phyloP scores from a whole-genome alignment of 176 grass and related monocot genomes.

The sorghum (Sorghum bicolor) region DNA sequence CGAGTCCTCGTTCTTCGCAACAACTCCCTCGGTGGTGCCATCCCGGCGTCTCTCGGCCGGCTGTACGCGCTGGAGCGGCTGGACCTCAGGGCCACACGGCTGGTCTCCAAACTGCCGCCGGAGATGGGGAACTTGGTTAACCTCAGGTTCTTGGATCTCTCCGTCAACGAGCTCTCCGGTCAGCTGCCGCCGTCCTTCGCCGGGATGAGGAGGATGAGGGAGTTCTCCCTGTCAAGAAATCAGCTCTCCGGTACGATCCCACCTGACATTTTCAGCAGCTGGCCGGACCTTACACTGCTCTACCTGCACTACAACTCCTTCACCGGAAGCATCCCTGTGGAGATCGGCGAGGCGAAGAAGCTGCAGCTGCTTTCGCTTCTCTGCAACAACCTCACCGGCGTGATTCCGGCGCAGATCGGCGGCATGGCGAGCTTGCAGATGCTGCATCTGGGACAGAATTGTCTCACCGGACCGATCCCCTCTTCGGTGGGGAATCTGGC shows the following conservation, averaged over 20 bases:
- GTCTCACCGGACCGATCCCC: conserved; percentile 17
- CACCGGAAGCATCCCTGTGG: conserved; percentile 23
- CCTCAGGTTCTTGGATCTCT: conserved; percentile 28
- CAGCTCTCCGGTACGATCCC: conserved; percentile 25
- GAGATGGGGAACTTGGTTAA: conserved; percentile 24
- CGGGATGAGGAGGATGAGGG: conserved; percentile 15
- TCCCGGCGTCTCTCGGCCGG: neutral
- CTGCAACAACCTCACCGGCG: conserved; percentile 31
- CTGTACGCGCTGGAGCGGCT: neutral
- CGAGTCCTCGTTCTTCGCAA: neutral
- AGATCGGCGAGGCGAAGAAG: conserved; percentile 4
- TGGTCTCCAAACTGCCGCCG: neutral
- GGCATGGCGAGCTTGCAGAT: conserved; percentile 7
- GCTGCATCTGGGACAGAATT: conserved; percentile 30
- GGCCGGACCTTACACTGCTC: conserved; percentile 13
- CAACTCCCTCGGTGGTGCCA: conserved; percentile 24
- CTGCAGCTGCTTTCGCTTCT: conserved; percentile 8
- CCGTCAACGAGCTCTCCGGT: conserved; percentile 19
- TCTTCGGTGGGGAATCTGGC: neutral
- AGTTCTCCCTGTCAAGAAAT: conserved; percentile 25
- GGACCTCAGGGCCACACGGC: neutral
- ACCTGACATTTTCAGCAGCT: neutral
- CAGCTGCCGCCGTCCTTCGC: neutral
- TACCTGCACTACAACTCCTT: conserved; percentile 31
- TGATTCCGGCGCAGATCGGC: conserved; percentile 23